Evolutionary conservation across 352 stramenopile genomes (phyloP), one percentile per base, ranked within the genome.

Genomic region (Globisporangium irregulare): DNA sequence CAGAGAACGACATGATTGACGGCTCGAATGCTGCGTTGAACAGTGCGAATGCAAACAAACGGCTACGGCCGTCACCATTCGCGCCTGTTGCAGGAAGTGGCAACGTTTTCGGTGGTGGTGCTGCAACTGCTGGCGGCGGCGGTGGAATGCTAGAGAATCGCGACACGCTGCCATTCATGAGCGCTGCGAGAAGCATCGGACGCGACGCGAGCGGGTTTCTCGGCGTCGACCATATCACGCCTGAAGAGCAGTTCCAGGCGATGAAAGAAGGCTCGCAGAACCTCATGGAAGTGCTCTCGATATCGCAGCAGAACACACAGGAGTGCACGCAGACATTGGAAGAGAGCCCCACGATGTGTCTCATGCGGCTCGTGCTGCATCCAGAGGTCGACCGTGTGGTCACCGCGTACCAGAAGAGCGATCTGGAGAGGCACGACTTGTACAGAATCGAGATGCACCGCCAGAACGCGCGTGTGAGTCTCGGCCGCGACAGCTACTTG

Each of bases 241-340:
- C 73, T 7, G 73, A 77, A 55, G 75, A 78, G 22, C 64, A 73
- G 51, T 75, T 67, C 58, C 66, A 79, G 48, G 84, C 86, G 61
- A 62, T 74, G 48, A 76, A 76, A 27, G 74, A 78, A 67, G 68
- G 77, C 65, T 92, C 84, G 55, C 82, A 92, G 70, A 84, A 81
- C 20, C 66, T 90, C 22, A 70, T 92, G 73, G 82, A 92, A 58
- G 72, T 72, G 38, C 79, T 92, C 54, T 87, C 79, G 60, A 89
- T 92, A 62, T 91, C 84, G 12, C 82, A 92, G 66, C 71, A 91
- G 66, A 89, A 90, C 67, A 92, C 84, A 10, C 82, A 92, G 43
- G 82, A 91, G 63, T 91, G 77, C 66, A 90, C 84, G 48, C 84
- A 91, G 65, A 88, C 81, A 55, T 64, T 87, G 15, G 82, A 90